Conservation (phyloP, 2,329 filamentous ascomycete genomes). For the Colletotrichum musae region DNA sequence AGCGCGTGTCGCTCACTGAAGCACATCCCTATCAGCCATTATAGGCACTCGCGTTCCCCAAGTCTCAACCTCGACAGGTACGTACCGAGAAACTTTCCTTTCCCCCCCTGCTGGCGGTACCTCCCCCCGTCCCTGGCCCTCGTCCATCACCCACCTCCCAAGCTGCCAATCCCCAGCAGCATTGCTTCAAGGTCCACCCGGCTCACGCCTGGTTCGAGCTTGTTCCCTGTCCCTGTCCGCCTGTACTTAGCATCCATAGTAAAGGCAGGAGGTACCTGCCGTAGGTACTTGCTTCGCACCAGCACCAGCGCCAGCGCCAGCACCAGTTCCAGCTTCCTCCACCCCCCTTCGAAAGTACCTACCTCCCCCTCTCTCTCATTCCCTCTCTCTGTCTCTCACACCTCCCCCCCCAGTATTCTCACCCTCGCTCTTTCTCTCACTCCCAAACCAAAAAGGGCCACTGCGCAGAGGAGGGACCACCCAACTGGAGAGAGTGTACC, state of each 20-base stretch:
- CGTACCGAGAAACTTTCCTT: constrained; percentile 1
- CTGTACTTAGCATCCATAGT: too few relatives aligned
- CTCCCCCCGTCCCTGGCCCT: constrained; percentile 3
- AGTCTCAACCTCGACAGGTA: background rate
- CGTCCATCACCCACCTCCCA: constrained; percentile 4
- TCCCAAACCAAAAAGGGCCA: too few relatives aligned
- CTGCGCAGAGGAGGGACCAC: too few relatives aligned
- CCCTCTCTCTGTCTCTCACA: too few relatives aligned
- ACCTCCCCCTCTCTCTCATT: too few relatives aligned
- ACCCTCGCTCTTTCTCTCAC: too few relatives aligned
- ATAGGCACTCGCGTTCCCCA: too few relatives aligned
- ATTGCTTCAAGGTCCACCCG: background rate
- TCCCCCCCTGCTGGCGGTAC: background rate
- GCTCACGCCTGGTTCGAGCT: constrained; percentile 27
- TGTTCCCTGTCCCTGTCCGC: constrained; percentile 32
- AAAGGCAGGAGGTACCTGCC: too few relatives aligned
- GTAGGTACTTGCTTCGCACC: background rate
- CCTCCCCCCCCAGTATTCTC: too few relatives aligned
- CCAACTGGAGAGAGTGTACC: too few relatives aligned
- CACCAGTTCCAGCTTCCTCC: constrained; percentile 7
- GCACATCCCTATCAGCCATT: too few relatives aligned
- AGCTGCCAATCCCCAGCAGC: constrained; percentile 18
- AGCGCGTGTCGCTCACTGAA: too few relatives aligned
- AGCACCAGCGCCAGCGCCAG: constrained; percentile 4
- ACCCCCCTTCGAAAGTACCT: constrained; percentile 1